Evolutionary conservation across 495 filamentous ascomycete species (phyloP), one percentile per base, ranked within the genome.

Genomic region (Penicillium tannophilum): DNA sequence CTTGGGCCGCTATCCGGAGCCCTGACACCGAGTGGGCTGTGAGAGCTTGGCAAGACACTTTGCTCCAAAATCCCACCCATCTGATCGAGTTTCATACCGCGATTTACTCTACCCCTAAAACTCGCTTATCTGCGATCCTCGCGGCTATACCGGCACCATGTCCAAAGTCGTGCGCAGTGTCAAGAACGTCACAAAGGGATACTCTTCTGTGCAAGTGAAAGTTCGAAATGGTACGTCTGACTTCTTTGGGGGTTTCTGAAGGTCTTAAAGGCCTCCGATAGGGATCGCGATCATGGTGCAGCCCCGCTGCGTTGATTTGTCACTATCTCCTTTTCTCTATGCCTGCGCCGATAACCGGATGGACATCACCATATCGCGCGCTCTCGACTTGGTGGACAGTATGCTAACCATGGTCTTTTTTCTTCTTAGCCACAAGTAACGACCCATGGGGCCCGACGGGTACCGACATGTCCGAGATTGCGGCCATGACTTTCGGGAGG

Each of bases 151-250:
- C 63, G 62, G 51, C 78, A 78, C 56, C 65, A 99, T 98, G 94
- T 97, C 94, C 52, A 94, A 94, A 74, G 93, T 98, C 67, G 90
- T 99, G 64, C 87, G 94, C 73, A 96, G 92, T 70, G 94, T 99
- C 63, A 98, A 97, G 82, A 99, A 99, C 82, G 94, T 99, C 76
- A 98, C 95, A 67, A 98, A 98, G 79, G 95, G 95, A 67, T 99
- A 99, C 74, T 97, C 95, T 24, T 86, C 83, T 61, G 91, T 95
- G 69, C 93, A 99, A 82, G 91, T 98, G 68, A 99, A 97, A 80
- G 95, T 99, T 73, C 91, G 95, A 79, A 97, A 98, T 93, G 93
- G 93, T 97, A 82, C 60, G 89, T 81, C 52, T 47, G 11, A 33
- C 46, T 52, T 31, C 30, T 10, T 58, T 12, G 9, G 30, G 44